A percentile compares a stretch with the other conserved stretches of the same genome.
Evolutionary conservation across 2,329 filamentous ascomycete genomes (phyloP).

Genomic region (Fusarium stilboides): DNA sequence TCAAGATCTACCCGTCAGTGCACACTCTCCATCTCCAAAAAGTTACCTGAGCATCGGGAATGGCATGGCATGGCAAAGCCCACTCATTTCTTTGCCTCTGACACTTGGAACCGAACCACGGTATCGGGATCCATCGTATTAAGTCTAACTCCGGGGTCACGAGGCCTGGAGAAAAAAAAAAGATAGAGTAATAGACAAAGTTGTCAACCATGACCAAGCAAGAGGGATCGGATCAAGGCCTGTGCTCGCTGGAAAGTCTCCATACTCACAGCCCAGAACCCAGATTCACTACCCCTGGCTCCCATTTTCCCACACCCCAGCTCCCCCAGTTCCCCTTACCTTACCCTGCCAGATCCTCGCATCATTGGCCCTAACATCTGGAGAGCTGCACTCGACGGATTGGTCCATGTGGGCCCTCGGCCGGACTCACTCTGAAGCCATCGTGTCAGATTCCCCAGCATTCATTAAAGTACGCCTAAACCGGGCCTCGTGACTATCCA

Average conservation of each 20-base stretch:
- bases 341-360: conserved; percentile 20
- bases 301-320: conserved; percentile 3
- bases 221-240: neutral
- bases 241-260: neutral
- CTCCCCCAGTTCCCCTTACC: conserved; percentile 19
- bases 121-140: conserved; percentile 31
- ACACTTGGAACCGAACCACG: conserved; percentile 13
- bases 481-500: conserved; percentile 31
- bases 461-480: conserved; percentile 30
- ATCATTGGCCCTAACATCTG: conserved; percentile 16
- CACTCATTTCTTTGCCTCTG: too few relatives aligned
- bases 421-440: conserved; percentile 40
- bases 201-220: conserved; percentile 35
- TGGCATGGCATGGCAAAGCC: neutral
- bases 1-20: neutral
- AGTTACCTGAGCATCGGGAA: conserved; percentile 19
- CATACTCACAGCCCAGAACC: conserved; percentile 14
- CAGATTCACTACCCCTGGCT: conserved; percentile 6
- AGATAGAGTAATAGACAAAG: conserved; percentile 37
- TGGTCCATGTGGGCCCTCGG: conserved; percentile 28
- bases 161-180: conserved; percentile 21
- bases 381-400: neutral
- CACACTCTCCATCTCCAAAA: neutral
- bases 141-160: conserved; percentile 27
- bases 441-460: conserved; percentile 37